Evolutionary conservation across 352 stramenopile genomes (phyloP), one percentile per base, ranked within the genome.

Genomic region (Paralagenidium karlingii): DNA sequence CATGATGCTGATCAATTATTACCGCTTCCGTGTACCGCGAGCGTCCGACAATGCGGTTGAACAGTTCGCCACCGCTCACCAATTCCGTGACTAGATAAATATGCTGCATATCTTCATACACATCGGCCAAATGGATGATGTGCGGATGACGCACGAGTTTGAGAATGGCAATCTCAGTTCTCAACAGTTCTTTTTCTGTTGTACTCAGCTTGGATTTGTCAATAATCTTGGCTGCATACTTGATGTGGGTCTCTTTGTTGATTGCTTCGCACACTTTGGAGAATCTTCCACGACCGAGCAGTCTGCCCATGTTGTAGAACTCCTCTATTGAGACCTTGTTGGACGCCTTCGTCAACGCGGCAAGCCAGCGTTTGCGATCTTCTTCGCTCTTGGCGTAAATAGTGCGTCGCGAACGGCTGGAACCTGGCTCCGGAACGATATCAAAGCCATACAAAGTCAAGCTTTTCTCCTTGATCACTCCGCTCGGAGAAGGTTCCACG

Each of bases 61-160:
- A 98, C 5, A 99, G 56, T 51, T 98, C 94, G 12, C 95, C 94
- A n/a, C 94, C 95, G 7, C 66, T 63, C 2, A 98, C 68, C 0
- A 98, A 69, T 58, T 99, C 96, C 57, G 97, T 98, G 21, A 99
- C 93, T 33, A 99, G 90, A 67, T 98, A 99, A 48, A 99, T 95
- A 50, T 89, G 65, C 54, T 91, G 75, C 21, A 81, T 74, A 43
- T 84, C 77, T 44, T 97, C 89, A 54, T 93, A 97, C n/a, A 96
- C 78, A 25, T 95, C 88, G 32, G 80, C 53, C 12, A 92, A 52
- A 0, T 52, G 62, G 22, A 95, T 88, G 44, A 95, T 92, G 49
- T 94, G 81, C 9, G 71, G 71, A 56, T 95, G 82, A 10, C 64
- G 74, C 22, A 96, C 89, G 24, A 97, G 74, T 45, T 94, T 94